phyloP scores from a whole-genome alignment of 306 rosid genomes.

The Castanea sativa region DNA sequence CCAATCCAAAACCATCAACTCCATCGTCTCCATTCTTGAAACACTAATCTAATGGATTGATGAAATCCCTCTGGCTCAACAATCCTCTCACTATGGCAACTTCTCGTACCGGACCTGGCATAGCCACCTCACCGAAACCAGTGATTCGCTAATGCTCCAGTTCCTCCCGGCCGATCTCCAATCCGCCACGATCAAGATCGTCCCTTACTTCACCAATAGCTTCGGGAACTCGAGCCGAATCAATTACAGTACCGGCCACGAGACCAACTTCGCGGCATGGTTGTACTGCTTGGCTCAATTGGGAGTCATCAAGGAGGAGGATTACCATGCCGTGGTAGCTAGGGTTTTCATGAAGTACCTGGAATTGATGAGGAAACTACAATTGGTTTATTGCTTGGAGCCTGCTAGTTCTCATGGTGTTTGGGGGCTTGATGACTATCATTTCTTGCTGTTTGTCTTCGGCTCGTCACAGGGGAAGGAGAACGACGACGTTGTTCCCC shows the following conservation, averaged over 20 bases:
- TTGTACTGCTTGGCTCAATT: constrained; percentile 68
- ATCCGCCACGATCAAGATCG: constrained; percentile 56
- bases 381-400: constrained; percentile 68
- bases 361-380: constrained; percentile 88
- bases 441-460: constrained; percentile 76
- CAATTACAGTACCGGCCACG: constrained; percentile 92
- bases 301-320: constrained; percentile 69
- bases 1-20: constrained; percentile 4
- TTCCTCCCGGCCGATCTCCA: constrained; percentile 52
- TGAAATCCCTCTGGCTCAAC: too few relatives aligned
- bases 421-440: constrained; percentile 98
- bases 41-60: constrained; percentile 18
- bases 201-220: constrained; percentile 66
- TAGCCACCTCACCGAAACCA: too few relatives aligned
- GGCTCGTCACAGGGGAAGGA: constrained; percentile 60
- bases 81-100: too few relatives aligned
- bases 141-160: constrained; percentile 31
- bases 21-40: too few relatives aligned
- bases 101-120: too few relatives aligned
- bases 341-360: constrained; percentile 75
- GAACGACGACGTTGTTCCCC: too few relatives aligned
- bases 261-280: constrained; percentile 91
- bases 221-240: constrained; percentile 85
- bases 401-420: constrained; percentile 98
- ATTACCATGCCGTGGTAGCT: constrained; percentile 62